Evolutionary conservation across 768 basidiomycete genomes (phyloP), one percentile per base, ranked within the genome.

Genomic region (Lentinula detonsa): DNA sequence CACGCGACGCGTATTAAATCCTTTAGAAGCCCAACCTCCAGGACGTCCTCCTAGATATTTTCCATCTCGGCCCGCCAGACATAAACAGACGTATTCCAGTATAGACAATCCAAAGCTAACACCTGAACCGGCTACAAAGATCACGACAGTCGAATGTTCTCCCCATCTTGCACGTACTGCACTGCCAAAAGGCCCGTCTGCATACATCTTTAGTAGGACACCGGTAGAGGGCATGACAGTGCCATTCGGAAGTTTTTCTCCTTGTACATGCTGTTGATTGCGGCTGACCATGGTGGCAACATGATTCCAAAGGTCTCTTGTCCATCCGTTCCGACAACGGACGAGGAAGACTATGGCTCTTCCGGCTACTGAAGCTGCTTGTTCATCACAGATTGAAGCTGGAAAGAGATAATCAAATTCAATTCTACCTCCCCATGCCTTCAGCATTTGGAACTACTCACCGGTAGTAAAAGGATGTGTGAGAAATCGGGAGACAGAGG

Each of bases 101-200:
- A 91, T 75, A 3, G 86, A 78, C 31, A 86, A 67, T 4, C 84
- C 88, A 67, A 88, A 92, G 61, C 83, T 84, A n/a, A 90, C 85
- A 3, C 90, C 90, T 0, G 86, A 86, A 18, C 90, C 90, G 13
- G 90, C 91, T 0, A 82, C 79, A 52, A 91, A 78, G 66, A 92
- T 79, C 40, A 88, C 59, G 3, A 84, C 79, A 1, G 80, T 81
- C 35, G 87, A 82, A 70, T 87, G 77, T 39, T 75, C 70, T 6
- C 76, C 79, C 86, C 88, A 92, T 40, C 73, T 66, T 4, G 80
- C 81, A 10, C 90, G 75, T 3, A 75, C 78, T 0, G 86, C 76
- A 31, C 86, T 87, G 4, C 90, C 90, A 65, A 84, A 85, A 3
- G 90, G 88, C 1, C 87, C 86, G 57, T 89, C 87, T 1, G 90